Conservation (phyloP, 805 yeast species). For the Ogataea chonburiensis region DNA sequence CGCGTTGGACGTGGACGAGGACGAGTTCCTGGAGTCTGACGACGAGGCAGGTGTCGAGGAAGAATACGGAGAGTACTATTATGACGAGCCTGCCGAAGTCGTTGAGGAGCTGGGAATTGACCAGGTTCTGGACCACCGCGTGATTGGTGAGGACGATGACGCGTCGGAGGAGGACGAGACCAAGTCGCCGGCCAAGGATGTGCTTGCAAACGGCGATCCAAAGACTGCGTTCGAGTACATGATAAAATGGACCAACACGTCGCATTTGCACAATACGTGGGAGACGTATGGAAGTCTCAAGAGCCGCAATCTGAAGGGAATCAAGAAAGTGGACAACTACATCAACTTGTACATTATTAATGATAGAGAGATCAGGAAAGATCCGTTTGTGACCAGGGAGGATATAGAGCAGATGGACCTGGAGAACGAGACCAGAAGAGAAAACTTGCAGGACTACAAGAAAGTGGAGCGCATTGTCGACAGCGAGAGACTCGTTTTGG, state of each 20-base stretch:
- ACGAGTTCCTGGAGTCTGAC: slow-evolving; percentile 49
- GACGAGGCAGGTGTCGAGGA: slow-evolving; percentile 26
- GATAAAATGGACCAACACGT: slow-evolving; percentile 83
- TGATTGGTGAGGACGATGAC: slow-evolving; percentile 37
- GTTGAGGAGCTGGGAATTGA: slow-evolving; percentile 31
- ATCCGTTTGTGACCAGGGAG: slow-evolving; percentile 81
- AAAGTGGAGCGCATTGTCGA: slow-evolving; percentile 89
- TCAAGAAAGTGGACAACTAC: slow-evolving; percentile 86
- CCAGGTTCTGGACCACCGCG: slow-evolving; percentile 54
- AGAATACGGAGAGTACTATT: slow-evolving; percentile 30
- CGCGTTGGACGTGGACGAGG: slow-evolving; percentile 53
- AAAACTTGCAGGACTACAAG: slow-evolving; percentile 79
- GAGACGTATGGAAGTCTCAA: slow-evolving; percentile 60
- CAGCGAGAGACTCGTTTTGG: slow-evolving; percentile 65
- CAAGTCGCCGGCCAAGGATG: slow-evolving; percentile 22
- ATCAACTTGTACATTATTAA: slow-evolving; percentile 70
- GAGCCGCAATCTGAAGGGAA: slow-evolving; percentile 56
- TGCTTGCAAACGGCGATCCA: slow-evolving; percentile 39
- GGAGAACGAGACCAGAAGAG: slow-evolving; percentile 81
- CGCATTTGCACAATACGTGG: slow-evolving; percentile 96
- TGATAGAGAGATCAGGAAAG: slow-evolving; percentile 75
- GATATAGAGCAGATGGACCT: slow-evolving; percentile 92
- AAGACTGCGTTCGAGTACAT: slow-evolving; percentile 57
- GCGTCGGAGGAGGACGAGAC: slow-evolving; percentile 30
- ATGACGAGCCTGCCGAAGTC: slow-evolving; percentile 23